Percentiles rank a stretch among this genome's conserved stretches.
Evolutionary conservation across 768 basidiomycete species (phyloP).

Genomic region (Tricholoma saponaceum): DNA sequence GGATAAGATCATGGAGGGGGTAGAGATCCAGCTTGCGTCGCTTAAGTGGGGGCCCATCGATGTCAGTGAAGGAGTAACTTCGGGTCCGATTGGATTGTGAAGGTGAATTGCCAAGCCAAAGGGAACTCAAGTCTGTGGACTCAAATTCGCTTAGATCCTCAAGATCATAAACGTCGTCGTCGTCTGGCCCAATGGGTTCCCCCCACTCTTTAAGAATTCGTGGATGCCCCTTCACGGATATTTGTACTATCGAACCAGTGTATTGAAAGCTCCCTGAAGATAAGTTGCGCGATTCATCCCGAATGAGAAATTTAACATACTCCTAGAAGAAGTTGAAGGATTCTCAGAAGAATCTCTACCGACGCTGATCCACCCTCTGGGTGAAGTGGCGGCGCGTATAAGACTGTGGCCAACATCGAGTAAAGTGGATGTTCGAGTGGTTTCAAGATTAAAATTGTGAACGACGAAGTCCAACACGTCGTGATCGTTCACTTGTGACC

Average conservation of each 20-base stretch:
- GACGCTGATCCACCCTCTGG: slow-evolving; percentile 1
- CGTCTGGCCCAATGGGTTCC: slow-evolving; percentile 20
- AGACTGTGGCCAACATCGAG: slow-evolving; percentile 1
- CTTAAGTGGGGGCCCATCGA: slow-evolving; percentile 16
- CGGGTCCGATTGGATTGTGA: neutral
- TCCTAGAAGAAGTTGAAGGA: neutral
- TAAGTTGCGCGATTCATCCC: neutral
- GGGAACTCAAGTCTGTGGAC: slow-evolving; percentile 25
- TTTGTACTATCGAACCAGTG: neutral
- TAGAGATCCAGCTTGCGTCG: slow-evolving; percentile 29
- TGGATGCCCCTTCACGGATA: neutral
- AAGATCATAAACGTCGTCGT: slow-evolving; percentile 30
- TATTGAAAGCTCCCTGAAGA: slow-evolving; percentile 10
- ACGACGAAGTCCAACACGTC: slow-evolving; percentile 3
- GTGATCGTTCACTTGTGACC: neutral
- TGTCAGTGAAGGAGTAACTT: neutral
- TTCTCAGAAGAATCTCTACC: neutral
- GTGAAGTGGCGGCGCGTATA: slow-evolving; percentile 2
- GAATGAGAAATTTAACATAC: neutral
- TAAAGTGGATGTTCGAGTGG: neutral
- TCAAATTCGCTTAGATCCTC: slow-evolving; percentile 42
- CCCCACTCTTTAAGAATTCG: slow-evolving; percentile 36
- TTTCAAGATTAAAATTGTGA: slow-evolving; percentile 3
- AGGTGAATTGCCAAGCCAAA: neutral
- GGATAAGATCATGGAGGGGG: slow-evolving; percentile 34